Evolutionary conservation across 2,329 filamentous ascomycete genomes (phyloP).

Genomic region (Aspergillus pseudotamarii): DNA sequence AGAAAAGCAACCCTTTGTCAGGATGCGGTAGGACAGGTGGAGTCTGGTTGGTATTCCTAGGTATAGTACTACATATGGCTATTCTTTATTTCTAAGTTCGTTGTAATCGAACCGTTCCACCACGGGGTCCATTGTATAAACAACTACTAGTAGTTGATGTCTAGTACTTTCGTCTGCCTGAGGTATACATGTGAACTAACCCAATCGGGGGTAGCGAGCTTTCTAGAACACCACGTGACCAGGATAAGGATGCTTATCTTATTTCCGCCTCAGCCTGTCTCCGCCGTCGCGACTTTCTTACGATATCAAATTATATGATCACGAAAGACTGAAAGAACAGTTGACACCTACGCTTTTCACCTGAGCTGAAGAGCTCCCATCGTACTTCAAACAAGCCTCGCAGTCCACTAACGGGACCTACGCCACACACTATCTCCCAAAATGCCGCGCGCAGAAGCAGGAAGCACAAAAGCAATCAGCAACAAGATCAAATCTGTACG

Average conservation of each 20-base stretch:
- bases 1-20: conserved; percentile 24
- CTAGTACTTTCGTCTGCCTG: too few species aligned
- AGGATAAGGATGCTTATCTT: not conserved
- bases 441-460: conserved; percentile 92
- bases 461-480: conserved; percentile 83
- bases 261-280: not conserved
- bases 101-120: too few species aligned
- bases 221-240: not conserved
- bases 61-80: conserved; percentile 14
- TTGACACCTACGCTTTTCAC: not conserved
- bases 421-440: conserved; percentile 30
- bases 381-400: not conserved
- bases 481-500: conserved; percentile 84
- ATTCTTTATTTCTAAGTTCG: not conserved
- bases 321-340: not conserved
- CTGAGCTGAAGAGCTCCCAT: not conserved
- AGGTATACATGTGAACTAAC: not conserved
- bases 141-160: too few species aligned
- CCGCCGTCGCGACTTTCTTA: not conserved
- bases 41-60: conserved; percentile 24
- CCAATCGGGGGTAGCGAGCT: not conserved
- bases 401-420: not conserved
- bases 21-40: conserved; percentile 28
- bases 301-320: not conserved
- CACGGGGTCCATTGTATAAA: too few species aligned